Percentiles rank a stretch among this genome's conserved stretches.
These are phyloP conservation scores for Pichia cephalocereana DNA, from an alignment of 805 yeast genomes.

Conservation along the genomic window DNA sequence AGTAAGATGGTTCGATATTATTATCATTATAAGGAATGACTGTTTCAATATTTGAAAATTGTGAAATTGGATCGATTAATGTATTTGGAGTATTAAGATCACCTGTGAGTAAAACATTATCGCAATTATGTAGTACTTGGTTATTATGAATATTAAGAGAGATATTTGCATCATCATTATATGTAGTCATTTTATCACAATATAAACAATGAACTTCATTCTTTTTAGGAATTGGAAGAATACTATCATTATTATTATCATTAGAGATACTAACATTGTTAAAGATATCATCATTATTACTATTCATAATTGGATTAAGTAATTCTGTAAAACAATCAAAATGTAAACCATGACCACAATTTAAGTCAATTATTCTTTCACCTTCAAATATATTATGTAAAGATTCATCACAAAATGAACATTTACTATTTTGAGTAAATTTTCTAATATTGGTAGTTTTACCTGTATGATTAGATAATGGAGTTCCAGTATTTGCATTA, in stretches of 20 bases:
- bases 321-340: conserved; percentile 31
- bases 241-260: too few species aligned
- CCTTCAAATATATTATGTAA: conserved; percentile 31
- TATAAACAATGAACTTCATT: conserved; percentile 10
- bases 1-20: too few species aligned
- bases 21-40: too few species aligned
- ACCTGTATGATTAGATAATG: background rate
- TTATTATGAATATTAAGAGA: background rate
- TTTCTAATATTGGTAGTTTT: background rate
- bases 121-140: background rate
- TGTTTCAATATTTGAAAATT: too few species aligned
- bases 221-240: background rate
- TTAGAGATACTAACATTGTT: too few species aligned
- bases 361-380: conserved; percentile 33
- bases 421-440: conserved; percentile 10
- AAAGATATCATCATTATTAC: too few species aligned
- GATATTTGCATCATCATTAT: background rate
- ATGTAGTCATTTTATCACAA: conserved; percentile 3
- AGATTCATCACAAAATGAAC: conserved; percentile 38
- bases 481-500: background rate
- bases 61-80: too few species aligned
- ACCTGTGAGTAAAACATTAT: background rate
- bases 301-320: too few species aligned
- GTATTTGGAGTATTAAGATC: too few species aligned
- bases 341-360: conserved; percentile 38